Percentiles rank a stretch among this genome's conserved stretches.
Conservation (phyloP, 257 asterid species). For the Prunella vulgaris region DNA sequence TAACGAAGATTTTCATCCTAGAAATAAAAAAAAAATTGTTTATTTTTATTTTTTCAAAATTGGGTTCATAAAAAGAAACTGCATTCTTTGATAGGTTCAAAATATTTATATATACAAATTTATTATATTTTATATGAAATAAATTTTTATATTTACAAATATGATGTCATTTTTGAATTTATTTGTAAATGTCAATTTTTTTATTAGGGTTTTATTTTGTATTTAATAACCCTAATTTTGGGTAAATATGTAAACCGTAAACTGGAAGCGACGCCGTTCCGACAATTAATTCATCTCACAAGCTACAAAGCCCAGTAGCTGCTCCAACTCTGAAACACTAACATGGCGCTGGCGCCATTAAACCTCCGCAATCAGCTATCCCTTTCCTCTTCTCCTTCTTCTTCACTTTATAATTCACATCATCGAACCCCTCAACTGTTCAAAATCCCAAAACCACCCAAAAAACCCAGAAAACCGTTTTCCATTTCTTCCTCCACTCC, state of each 20-base stretch:
- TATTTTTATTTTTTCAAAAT: no score
- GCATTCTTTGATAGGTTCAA: no score
- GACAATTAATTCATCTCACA: no score
- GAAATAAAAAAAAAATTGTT: no score
- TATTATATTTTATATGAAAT: no score
- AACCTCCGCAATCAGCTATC: slow-evolving; percentile 24
- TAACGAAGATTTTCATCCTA: no score
- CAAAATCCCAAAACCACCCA: slow-evolving; percentile 26
- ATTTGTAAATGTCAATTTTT: no score
- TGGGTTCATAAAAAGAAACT: no score
- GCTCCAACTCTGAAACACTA: slow-evolving; percentile 1
- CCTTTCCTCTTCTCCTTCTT: slow-evolving; percentile 26
- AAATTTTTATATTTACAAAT: no score
- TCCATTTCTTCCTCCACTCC: slow-evolving; percentile 27
- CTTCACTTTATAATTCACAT: slow-evolving; percentile 12
- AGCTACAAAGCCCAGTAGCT: background rate
- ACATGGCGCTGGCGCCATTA: slow-evolving; percentile 32
- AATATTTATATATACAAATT: no score
- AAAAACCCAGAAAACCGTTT: slow-evolving; percentile 17
- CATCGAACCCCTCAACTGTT: slow-evolving; percentile 22
- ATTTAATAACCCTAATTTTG: background rate
- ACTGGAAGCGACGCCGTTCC: slow-evolving; percentile 16
- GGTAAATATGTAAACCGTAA: background rate
- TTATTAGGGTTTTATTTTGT: no score
- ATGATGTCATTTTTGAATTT: no score